A percentile compares a stretch with the other conserved stretches of the same genome.
phyloP scores from a whole-genome alignment of 352 stramenopile genomes.

The Globisporangium middletonii region DNA sequence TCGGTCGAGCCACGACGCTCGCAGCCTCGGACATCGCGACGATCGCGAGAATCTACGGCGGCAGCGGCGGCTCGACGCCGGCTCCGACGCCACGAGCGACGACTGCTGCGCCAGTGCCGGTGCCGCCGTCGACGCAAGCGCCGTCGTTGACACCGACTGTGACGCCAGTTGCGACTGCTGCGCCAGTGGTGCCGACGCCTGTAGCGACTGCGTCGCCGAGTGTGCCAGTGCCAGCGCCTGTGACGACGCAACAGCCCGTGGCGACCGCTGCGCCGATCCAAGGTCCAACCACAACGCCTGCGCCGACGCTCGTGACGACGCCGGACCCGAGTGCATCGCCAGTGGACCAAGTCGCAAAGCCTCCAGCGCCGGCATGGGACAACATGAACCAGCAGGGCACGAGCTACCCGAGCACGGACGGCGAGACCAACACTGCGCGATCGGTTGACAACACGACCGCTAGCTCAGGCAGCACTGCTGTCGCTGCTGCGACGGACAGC shows the following conservation, averaged over 20 bases:
- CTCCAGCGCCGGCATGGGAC: conserved; percentile 2
- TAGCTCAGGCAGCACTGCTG: not conserved
- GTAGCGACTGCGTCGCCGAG: not conserved
- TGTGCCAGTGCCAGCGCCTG: not conserved
- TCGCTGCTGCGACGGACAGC: not conserved
- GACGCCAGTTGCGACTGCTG: conserved; percentile 1
- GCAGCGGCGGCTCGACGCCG: conserved; percentile 2
- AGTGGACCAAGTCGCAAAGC: not conserved
- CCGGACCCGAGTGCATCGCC: conserved; percentile 1
- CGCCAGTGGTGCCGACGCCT: not conserved
- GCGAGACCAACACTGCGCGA: not conserved
- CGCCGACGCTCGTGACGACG: not conserved
- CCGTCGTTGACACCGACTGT: not conserved
- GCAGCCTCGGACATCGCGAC: conserved; percentile 17
- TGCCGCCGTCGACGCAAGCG: not conserved
- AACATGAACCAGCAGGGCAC: conserved; percentile 13
- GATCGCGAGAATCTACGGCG: conserved; percentile 18
- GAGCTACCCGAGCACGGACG: not conserved
- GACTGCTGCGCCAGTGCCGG: not conserved
- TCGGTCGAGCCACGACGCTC: conserved; percentile 11
- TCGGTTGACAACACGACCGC: not conserved
- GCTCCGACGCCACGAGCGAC: not conserved
- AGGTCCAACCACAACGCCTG: not conserved
- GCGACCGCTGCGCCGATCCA: not conserved
- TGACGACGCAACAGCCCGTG: not conserved